phyloP scores from a whole-genome alignment of 2,329 filamentous ascomycete genomes.

The Clonostachys rosea region DNA sequence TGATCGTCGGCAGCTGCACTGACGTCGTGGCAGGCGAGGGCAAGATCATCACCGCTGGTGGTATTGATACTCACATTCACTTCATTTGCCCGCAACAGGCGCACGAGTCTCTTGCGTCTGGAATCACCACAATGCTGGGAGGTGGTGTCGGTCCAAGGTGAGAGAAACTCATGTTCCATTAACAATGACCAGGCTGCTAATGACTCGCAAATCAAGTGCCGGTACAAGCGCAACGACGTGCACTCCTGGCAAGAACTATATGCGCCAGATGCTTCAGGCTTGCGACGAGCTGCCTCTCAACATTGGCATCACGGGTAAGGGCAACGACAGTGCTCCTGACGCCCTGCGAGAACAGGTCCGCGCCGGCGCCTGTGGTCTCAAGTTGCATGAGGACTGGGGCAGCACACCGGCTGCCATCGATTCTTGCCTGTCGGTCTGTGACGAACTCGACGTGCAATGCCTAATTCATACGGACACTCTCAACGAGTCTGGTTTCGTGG shows the following conservation, averaged over 20 bases:
- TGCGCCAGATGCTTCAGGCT: constrained; percentile 86
- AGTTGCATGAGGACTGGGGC: constrained; percentile 96
- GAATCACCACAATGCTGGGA: constrained; percentile 86
- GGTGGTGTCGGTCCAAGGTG: constrained; percentile 88
- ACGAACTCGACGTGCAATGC: constrained; percentile 88
- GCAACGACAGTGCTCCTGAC: constrained; percentile 71
- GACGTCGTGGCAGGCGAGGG: constrained; percentile 90
- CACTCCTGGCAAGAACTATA: constrained; percentile 79
- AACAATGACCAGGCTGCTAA: background rate
- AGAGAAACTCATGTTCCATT: constrained; percentile 8
- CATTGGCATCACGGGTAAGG: constrained; percentile 87
- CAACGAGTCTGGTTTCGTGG: constrained; percentile 96
- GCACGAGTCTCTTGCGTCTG: constrained; percentile 75
- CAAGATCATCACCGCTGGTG: constrained; percentile 87
- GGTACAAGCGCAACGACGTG: constrained; percentile 91
- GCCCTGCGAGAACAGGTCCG: constrained; percentile 75
- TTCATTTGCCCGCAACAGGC: constrained; percentile 94
- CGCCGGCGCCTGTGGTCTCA: constrained; percentile 85
- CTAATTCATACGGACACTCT: constrained; percentile 95
- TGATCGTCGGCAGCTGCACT: constrained; percentile 84
- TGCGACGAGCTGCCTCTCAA: constrained; percentile 80
- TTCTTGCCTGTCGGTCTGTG: constrained; percentile 77
- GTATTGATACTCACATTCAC: constrained; percentile 87
- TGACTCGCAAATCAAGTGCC: constrained; percentile 44
- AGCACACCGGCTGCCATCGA: constrained; percentile 89